Evolutionary conservation across 345 rosid genomes (phyloP), one percentile per base, ranked within the genome.

Genomic region (Salix caprea): DNA sequence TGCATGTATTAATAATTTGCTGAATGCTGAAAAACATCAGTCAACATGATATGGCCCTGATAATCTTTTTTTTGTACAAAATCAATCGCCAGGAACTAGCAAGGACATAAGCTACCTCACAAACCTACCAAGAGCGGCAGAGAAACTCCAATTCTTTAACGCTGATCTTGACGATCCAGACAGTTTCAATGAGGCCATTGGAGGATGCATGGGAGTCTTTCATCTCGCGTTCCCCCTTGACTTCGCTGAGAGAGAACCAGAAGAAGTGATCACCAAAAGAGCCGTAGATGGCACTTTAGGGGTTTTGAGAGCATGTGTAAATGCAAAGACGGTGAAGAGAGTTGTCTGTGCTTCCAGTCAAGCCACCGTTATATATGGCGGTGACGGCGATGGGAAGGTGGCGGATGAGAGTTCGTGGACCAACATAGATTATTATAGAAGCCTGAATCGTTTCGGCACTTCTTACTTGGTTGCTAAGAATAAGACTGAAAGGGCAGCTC

Each of bases 191-290:
- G 82, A 78, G 11, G 91, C 94, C 42, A 83, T 92, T 28, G 80
- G 82, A 34, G 93, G 91, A 24, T 92, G 97, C 78, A 74, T 28
- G 1, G 91, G 89, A 0, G 90, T 92, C 2, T 81, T 90, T 70
- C 97, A 89, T 64, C 86, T 90, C 48, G 94, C 94, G 9, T 79
- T 85, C 16, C 89, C 93, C 0, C 56, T 86, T 68, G 91, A 91
- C 61, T 66, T 76, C 18, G 68, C 70, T 42, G 67, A 46, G 0
- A 67, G 66, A 71, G 70, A 75, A 67, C 24, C 48, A 1, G 76
- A 79, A 39, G 73, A 75, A 46, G 60, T 7, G 1, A 40, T 60
- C 28, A 61, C 64, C 23, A 56, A 67, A 32, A 40, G 65, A 42
- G 72, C 76, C 4, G 36, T 80, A 1, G 73, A 67, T 32, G 83